These are phyloP conservation scores for Solidago caesia DNA, from an alignment of 129 eudicot genomes.

Conservation along the genomic window DNA sequence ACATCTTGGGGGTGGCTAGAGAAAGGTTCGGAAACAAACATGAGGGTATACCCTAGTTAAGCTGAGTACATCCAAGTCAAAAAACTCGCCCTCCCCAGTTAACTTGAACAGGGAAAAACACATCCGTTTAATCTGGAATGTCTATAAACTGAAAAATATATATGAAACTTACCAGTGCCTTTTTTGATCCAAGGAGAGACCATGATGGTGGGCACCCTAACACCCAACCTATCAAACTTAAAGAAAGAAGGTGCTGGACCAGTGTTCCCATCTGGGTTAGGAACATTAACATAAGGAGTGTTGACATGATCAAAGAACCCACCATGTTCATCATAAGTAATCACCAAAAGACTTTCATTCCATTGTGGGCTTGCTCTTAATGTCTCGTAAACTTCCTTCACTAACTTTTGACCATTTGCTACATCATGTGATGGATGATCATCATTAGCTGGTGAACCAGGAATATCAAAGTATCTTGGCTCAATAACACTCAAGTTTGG, in stretches of 20 bases:
- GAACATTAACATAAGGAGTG: constrained; percentile 77
- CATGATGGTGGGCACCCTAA: constrained; percentile 91
- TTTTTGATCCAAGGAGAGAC: constrained; percentile 99
- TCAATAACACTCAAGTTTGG: constrained; percentile 81
- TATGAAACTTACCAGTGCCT: constrained; percentile 65
- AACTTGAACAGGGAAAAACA: too few species aligned
- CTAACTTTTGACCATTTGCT: constrained; percentile 88
- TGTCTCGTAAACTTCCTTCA: constrained; percentile 90
- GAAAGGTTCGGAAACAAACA: too few species aligned
- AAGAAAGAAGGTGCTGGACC: constrained; percentile 93
- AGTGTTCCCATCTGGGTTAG: constrained; percentile 94
- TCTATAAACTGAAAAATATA: background rate
- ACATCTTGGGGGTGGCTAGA: too few species aligned
- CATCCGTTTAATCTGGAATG: background rate
- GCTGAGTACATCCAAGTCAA: too few species aligned
- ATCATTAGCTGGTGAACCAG: constrained; percentile 78
- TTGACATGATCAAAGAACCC: constrained; percentile 97
- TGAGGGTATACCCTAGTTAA: too few species aligned
- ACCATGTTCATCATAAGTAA: constrained; percentile 98
- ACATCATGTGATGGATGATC: constrained; percentile 99
- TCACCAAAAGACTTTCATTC: constrained; percentile 82
- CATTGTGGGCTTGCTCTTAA: constrained; percentile 89
- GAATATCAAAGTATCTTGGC: constrained; percentile 84
- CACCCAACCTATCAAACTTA: constrained; percentile 91
- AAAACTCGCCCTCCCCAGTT: too few species aligned